Evolutionary conservation across 2,329 filamentous ascomycete species (phyloP).

Genomic region (Fusarium pseudoanthophilum): DNA sequence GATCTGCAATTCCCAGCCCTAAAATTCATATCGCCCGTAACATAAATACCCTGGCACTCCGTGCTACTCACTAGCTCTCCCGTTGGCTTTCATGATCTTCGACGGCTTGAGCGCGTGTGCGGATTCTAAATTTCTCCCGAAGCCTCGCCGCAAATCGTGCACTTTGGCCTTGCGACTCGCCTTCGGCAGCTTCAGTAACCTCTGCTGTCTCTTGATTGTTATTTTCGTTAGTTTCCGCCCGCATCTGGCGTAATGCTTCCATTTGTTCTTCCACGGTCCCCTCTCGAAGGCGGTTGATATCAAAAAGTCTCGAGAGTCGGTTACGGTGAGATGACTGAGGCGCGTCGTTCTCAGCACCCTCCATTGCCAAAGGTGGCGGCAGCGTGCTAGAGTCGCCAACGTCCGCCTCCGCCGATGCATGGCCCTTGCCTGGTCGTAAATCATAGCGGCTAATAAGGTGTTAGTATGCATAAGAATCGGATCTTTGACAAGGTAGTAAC

Average conservation of each 20-base stretch:
- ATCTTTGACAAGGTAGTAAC: constrained; percentile 42
- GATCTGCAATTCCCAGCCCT: background rate
- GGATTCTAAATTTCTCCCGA: constrained; percentile 64
- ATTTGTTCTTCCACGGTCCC: constrained; percentile 72
- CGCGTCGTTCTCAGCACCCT: constrained; percentile 50
- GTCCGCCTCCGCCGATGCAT: constrained; percentile 29
- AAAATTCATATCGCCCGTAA: background rate
- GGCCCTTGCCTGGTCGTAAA: constrained; percentile 56
- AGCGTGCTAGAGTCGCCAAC: constrained; percentile 43
- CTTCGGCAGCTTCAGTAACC: constrained; percentile 37
- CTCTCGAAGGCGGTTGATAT: constrained; percentile 66
- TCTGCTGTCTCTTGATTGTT: constrained; percentile 29
- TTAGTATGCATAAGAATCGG: constrained; percentile 29
- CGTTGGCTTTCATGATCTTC: constrained; percentile 29
- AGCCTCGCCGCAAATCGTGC: constrained; percentile 61
- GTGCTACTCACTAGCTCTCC: background rate
- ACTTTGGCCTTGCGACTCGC: constrained; percentile 53
- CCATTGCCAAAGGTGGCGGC: constrained; percentile 56
- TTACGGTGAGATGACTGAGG: constrained; percentile 52
- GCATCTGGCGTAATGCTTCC: constrained; percentile 63
- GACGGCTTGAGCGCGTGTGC: constrained; percentile 56
- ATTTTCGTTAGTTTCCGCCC: constrained; percentile 41
- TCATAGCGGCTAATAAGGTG: constrained; percentile 62
- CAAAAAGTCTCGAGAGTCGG: constrained; percentile 64
- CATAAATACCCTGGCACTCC: background rate